Evolutionary conservation across 1,284 basidiomycete genomes (phyloP), one percentile per base, ranked within the genome.

Genomic region (Rhodotorula sp.): DNA sequence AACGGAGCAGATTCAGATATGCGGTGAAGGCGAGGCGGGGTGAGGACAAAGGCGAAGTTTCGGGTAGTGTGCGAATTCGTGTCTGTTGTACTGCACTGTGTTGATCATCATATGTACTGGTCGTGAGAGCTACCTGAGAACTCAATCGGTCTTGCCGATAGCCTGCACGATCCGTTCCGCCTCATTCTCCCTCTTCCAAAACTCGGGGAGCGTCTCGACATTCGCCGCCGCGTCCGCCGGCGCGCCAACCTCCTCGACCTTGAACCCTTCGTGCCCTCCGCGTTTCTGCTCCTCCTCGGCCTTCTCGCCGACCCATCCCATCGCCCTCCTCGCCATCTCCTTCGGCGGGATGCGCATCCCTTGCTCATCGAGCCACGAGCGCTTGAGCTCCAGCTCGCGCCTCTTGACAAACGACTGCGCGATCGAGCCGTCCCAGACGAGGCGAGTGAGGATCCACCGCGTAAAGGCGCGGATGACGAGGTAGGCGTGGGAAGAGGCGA

Each of bases 401-500:
- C 80, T 79, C 66, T 88, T 86, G 36, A 84, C 80, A 63, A 85
- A 84, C 72, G 82, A 82, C 72, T 86, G 85, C 78, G 91, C 90
- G 59, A 81, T 79, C 72, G 87, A 89, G 17, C 87, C 88, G 64
- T 84, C 83, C 91, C 91, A 94, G 70, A 91, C 82, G 32, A 91
- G 73, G 73, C 88, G 88, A 27, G 87, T 82, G 64, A 92, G 85
- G n/a, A 86, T 70, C 27, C 82, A 83, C 9, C 88, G 84, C 57
- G 65, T 61, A 8, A 30, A 24, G 1, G 44, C 59, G 46, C 71
- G 59, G 6, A 90, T 78, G 44, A 91, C 73, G 70, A 92, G 82
- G 81, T 88, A 93, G n/a, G 85, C 88, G 80, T 95, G 93, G 52
- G 87, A 89, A 20, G 91, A 88, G 5, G 86, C 84, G 54, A 95